Base-by-base conservation (phyloP, 108 stramenopile genomes). In the Nitzschia inconspicua region DNA sequence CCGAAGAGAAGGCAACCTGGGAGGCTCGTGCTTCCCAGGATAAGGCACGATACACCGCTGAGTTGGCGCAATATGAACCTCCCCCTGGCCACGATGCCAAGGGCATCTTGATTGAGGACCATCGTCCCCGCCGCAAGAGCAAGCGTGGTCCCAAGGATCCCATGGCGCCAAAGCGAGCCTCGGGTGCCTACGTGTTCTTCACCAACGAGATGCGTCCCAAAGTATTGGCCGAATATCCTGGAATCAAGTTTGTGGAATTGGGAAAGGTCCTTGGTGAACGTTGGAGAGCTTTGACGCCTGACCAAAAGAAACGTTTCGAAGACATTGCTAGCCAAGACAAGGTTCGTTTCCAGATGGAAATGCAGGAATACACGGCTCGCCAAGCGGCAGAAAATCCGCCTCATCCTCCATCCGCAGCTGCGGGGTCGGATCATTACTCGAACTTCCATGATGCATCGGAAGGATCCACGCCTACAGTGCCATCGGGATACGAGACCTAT, bases 161-260 rank as follows among this genome's bases (percentile, higher is more conserved):
- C 23, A 66, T 73, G 13, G 79, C 82, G 14, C 91, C 89, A 35
- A 90, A 91, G 66, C 75, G 86, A 26, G 85, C 83, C 16, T 66
- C 79, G 37, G 86, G 87, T 26, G 84, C 85, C 47, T 91, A 85
- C 60, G 83, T 87, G 52, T 89, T 95, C 65, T 95, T 91, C 68
- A 85, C 89, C 47, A 82, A 86, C 46, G 86, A 88, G 16, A 74
- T 80, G 68, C 87, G 91, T 44, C 86, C 84, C 25, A 78, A 94
- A 60, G 85, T 93, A 11, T 79, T 85, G 56, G 66, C 57, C 30
- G 95, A 92, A 43, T 75, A 79, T 37, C 95, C 95, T 13, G 89
- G 84, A 10, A 80, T 96, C 63, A 95, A 93, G 75, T 84, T 94
- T 72, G 88, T 92, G 3, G 96, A 97, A 31, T 73, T 97, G 49